Percentiles rank a stretch among this genome's conserved stretches.
phyloP scores from a whole-genome alignment of 2,329 filamentous ascomycete species.

The Coleophoma cylindrospora region DNA sequence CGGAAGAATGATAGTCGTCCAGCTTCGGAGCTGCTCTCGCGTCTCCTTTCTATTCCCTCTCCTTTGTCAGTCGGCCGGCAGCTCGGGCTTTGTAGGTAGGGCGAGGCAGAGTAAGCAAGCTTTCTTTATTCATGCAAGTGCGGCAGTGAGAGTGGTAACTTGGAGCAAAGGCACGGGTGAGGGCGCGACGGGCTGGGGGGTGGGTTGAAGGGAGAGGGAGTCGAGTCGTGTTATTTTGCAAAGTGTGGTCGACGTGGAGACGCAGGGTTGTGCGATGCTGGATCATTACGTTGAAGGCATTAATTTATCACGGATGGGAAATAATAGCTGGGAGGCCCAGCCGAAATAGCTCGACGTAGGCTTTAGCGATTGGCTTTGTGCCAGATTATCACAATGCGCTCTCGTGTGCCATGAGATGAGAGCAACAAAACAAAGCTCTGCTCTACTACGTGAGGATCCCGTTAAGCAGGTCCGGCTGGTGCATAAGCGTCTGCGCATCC shows the following conservation, averaged over 20 bases:
- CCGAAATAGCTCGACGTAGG: not conserved
- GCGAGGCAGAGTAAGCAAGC: not conserved
- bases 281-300: slow-evolving; percentile 17
- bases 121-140: not conserved
- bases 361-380: slow-evolving; percentile 2
- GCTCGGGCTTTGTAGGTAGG: no score
- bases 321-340: not conserved
- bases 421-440: not conserved
- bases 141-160: not conserved
- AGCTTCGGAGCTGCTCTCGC: slow-evolving; percentile 1
- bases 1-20: slow-evolving; percentile 10
- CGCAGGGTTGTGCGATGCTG: slow-evolving; percentile 10
- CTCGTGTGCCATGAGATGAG: not conserved
- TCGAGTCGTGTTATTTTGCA: slow-evolving; percentile 6
- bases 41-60: not conserved
- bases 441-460: no score
- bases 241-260: slow-evolving; percentile 19
- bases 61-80: not conserved
- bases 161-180: slow-evolving; percentile 6
- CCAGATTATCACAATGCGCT: slow-evolving; percentile 1
- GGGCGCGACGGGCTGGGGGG: slow-evolving; percentile 6
- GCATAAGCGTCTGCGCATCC: no score
- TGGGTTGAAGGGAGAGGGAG: not conserved
- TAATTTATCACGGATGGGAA: slow-evolving; percentile 10
- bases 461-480: no score